Evolutionary conservation across 2,329 filamentous ascomycete genomes (phyloP).

Genomic region (Trichophyton mentagrophytes): DNA sequence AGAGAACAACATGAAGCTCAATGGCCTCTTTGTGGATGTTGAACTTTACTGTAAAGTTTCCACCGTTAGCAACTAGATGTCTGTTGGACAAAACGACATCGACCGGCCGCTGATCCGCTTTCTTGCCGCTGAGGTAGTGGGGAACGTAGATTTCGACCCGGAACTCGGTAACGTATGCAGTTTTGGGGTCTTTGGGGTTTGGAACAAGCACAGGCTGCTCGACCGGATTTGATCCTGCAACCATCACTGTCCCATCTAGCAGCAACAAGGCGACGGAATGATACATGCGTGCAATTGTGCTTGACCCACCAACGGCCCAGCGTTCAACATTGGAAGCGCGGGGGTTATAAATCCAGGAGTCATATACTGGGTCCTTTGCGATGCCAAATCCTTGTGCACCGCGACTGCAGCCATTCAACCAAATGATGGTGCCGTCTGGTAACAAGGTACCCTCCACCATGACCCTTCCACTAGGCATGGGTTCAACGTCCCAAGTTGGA

Average conservation of each 20-base stretch:
- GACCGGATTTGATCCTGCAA: conserved; percentile 49
- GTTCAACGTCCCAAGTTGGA: conserved; percentile 44
- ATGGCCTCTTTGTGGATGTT: conserved; percentile 31
- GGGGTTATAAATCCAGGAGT: conserved; percentile 48
- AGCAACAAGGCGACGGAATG: conserved; percentile 49
- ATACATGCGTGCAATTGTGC: conserved; percentile 41
- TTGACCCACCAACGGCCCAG: conserved; percentile 34
- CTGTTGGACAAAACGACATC: conserved; percentile 36
- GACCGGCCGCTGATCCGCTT: conserved; percentile 37
- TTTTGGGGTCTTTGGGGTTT: conserved; percentile 30
- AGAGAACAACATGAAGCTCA: conserved; percentile 39
- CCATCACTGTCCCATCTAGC: conserved; percentile 46
- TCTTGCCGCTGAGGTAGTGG: conserved; percentile 44
- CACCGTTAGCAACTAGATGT: conserved; percentile 33
- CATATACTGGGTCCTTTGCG: conserved; percentile 40
- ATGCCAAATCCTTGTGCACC: conserved; percentile 50
- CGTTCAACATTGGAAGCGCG: conserved; percentile 38
- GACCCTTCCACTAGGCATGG: conserved; percentile 45
- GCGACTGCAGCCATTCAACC: conserved; percentile 46
- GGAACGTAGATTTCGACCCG: conserved; percentile 50
- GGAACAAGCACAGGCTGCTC: conserved; percentile 42
- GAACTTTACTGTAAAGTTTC: conserved; percentile 39
- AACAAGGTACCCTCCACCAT: conserved; percentile 51
- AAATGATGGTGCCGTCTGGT: conserved; percentile 47
- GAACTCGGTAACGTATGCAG: conserved; percentile 45